phyloP scores from a whole-genome alignment of 2,329 filamentous ascomycete species.

The Penicillium paneum region DNA sequence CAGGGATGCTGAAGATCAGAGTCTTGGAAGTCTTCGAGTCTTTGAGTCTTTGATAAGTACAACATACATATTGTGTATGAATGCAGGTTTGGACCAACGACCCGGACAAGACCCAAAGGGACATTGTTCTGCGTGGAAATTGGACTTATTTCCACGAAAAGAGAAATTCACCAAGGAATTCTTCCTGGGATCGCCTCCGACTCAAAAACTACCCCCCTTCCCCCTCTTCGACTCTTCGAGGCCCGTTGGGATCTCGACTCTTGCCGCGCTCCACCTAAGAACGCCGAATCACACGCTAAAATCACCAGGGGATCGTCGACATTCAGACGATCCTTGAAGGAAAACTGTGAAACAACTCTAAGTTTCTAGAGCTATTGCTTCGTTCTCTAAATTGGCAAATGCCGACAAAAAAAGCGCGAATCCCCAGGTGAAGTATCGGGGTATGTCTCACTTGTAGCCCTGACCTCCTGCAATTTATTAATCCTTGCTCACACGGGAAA shows the following conservation, averaged over 20 bases:
- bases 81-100: neutral
- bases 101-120: neutral
- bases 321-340: conserved; percentile 10
- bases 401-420: neutral
- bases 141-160: neutral
- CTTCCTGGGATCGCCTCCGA: neutral
- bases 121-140: conserved; percentile 1
- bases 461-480: conserved; percentile 4
- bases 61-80: neutral
- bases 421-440: neutral
- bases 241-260: conserved; percentile 11
- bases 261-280: conserved; percentile 16
- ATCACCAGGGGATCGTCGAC: conserved; percentile 11
- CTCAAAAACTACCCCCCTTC: neutral
- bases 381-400: neutral
- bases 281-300: conserved; percentile 22
- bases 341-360: conserved; percentile 5
- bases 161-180: neutral
- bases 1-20: neutral
- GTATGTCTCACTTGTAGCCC: conserved; percentile 3
- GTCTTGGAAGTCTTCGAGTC: too few relatives aligned
- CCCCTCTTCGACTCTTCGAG: neutral
- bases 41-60: neutral
- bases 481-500: neutral
- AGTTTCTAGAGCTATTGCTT: neutral